Evolutionary conservation across 495 filamentous ascomycete species (phyloP).

Genomic region (Lasiosphaeria miniovina): DNA sequence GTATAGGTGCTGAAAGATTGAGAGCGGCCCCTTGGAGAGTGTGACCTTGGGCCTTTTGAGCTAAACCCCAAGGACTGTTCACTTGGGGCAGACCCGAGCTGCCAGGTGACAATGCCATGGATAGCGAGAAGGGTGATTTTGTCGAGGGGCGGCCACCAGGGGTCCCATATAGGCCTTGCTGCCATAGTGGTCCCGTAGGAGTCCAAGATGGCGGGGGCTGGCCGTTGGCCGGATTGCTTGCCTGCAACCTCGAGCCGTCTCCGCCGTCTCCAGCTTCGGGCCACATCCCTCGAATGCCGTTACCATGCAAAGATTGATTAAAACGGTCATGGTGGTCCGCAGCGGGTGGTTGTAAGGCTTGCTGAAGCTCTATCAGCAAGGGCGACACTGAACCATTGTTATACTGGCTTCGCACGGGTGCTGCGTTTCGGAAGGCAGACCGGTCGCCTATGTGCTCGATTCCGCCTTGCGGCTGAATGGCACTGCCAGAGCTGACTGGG

Average conservation of each 20-base stretch:
- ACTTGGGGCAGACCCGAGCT: conserved; percentile 28
- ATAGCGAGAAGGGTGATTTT: conserved; percentile 23
- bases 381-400: not conserved
- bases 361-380: not conserved
- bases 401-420: not conserved
- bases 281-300: conserved; percentile 12
- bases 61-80: conserved; percentile 31
- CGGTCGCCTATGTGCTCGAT: conserved; percentile 4
- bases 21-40: not conserved
- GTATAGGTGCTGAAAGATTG: not conserved
- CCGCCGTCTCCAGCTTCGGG: conserved; percentile 8
- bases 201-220: conserved; percentile 14
- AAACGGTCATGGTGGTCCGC: not conserved
- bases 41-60: conserved; percentile 8
- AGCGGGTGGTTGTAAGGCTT: not conserved
- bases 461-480: conserved; percentile 2
- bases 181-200: conserved; percentile 6
- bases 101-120: conserved; percentile 19
- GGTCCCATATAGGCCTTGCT: conserved; percentile 1
- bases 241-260: conserved; percentile 1
- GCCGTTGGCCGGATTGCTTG: conserved; percentile 4
- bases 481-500: conserved; percentile 21
- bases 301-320: conserved; percentile 3
- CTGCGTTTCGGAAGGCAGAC: conserved; percentile 2
- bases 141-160: not conserved